A percentile compares a stretch with the other conserved stretches of the same genome.
These are phyloP conservation scores for Talaromyces liani DNA, from an alignment of 495 filamentous ascomycete species.

Conservation along the genomic window DNA sequence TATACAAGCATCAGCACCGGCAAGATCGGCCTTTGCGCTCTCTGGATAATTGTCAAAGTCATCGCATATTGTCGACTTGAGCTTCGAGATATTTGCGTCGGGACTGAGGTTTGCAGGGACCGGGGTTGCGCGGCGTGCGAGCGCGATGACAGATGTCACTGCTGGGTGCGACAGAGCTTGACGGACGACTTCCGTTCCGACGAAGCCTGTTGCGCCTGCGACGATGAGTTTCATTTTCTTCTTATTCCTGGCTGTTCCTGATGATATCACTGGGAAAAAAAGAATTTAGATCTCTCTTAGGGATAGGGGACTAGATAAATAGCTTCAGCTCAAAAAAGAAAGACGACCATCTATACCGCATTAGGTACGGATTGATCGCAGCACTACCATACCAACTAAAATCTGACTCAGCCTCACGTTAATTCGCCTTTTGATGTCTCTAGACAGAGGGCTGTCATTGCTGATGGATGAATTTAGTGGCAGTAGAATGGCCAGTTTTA, in stretches of 20 bases:
- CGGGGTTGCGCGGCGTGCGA: conserved; percentile 30
- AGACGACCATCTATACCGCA: not conserved
- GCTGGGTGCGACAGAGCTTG: conserved; percentile 28
- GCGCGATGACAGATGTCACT: conserved; percentile 34
- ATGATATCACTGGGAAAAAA: too few species aligned
- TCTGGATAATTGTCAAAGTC: conserved; percentile 38
- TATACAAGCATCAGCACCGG: conserved; percentile 44
- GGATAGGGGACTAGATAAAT: too few species aligned
- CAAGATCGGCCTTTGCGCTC: conserved; percentile 29
- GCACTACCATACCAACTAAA: not conserved
- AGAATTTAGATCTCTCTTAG: too few species aligned
- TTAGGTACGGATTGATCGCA: not conserved
- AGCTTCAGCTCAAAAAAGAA: not conserved
- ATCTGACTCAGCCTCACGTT: not conserved
- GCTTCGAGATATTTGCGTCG: conserved; percentile 23
- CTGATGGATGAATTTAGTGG: too few species aligned
- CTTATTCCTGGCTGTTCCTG: too few species aligned
- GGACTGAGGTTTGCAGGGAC: conserved; percentile 14
- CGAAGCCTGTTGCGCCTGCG: conserved; percentile 40
- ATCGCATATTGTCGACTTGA: conserved; percentile 28
- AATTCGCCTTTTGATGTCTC: not conserved
- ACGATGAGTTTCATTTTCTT: conserved; percentile 45
- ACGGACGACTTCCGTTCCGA: conserved; percentile 37
- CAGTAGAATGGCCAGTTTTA: too few species aligned
- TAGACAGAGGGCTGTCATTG: too few species aligned